These are phyloP conservation scores for Colletotrichum paranaense DNA, from an alignment of 2,329 filamentous ascomycete species.

Conservation along the genomic window DNA sequence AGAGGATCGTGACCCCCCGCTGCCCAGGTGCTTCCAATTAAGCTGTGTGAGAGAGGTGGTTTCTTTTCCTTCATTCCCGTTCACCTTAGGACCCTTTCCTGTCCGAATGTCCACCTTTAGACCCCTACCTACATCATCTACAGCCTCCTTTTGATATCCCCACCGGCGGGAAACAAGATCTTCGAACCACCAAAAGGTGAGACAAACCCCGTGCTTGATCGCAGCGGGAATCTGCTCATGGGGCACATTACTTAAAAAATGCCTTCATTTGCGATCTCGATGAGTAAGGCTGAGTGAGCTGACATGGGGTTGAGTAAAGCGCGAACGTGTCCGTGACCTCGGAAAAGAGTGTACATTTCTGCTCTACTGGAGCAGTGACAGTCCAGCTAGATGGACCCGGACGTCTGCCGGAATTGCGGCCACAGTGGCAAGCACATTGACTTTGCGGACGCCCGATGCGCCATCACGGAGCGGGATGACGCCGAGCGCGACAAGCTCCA, in stretches of 20 bases:
- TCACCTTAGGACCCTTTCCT: background rate
- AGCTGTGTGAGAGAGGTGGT: background rate
- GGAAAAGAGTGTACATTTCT: background rate
- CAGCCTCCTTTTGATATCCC: slow-evolving; percentile 10
- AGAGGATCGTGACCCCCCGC: slow-evolving; percentile 22
- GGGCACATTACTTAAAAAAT: background rate
- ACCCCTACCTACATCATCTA: slow-evolving; percentile 25
- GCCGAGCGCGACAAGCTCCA: slow-evolving; percentile 33
- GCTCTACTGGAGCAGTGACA: background rate
- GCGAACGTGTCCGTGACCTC: background rate
- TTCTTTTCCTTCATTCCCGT: slow-evolving; percentile 20
- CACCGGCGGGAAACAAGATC: slow-evolving; percentile 2
- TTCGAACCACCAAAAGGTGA: slow-evolving; percentile 9
- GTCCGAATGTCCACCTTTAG: slow-evolving; percentile 11
- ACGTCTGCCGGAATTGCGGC: slow-evolving; percentile 33
- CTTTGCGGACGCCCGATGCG: slow-evolving; percentile 31
- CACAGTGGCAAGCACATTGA: slow-evolving; percentile 28
- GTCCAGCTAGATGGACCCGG: slow-evolving; percentile 19
- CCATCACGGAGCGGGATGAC: slow-evolving; percentile 33
- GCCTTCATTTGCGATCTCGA: background rate
- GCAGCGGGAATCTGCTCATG: background rate
- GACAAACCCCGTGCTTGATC: background rate
- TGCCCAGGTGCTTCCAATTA: slow-evolving; percentile 12
- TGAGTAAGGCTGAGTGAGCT: background rate
- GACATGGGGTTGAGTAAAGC: background rate